These are phyloP conservation scores for Fagus crenata DNA, from an alignment of 306 rosid species.

Conservation along the genomic window DNA sequence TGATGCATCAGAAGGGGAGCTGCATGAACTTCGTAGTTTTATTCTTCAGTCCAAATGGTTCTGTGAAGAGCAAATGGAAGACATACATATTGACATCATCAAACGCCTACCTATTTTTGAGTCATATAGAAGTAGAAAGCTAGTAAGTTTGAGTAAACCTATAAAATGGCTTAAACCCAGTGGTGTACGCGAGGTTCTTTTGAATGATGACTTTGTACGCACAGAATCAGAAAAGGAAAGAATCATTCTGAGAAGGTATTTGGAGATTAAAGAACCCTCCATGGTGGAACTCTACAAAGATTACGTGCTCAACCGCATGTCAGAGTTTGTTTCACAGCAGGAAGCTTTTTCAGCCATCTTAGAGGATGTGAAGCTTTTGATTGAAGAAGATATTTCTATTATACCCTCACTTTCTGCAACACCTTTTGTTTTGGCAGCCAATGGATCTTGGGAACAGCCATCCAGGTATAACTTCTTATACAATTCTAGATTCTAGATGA, in stretches of 20 bases:
- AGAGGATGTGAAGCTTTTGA: conserved; percentile 66
- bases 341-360: conserved; percentile 66
- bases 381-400: conserved; percentile 65
- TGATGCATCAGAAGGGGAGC: conserved; percentile 83
- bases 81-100: conserved; percentile 58
- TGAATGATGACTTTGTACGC: conserved; percentile 79
- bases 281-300: conserved; percentile 77
- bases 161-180: conserved; percentile 80
- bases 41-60: conserved; percentile 98
- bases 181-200: conserved; percentile 69
- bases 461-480: conserved; percentile 50
- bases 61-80: conserved; percentile 67
- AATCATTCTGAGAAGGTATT: conserved; percentile 64
- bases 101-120: conserved; percentile 82
- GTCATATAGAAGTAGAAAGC: conserved; percentile 75
- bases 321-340: conserved; percentile 59
- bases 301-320: conserved; percentile 69
- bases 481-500: background rate
- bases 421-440: conserved; percentile 80
- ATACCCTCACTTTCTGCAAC: conserved; percentile 58
- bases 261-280: conserved; percentile 72
- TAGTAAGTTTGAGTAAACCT: conserved; percentile 77
- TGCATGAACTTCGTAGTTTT: conserved; percentile 89
- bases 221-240: conserved; percentile 79
- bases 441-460: conserved; percentile 94